Percentiles rank a stretch among this genome's conserved stretches.
Conservation (phyloP, 2,329 filamentous ascomycete species). For the Penicillium sp. region DNA sequence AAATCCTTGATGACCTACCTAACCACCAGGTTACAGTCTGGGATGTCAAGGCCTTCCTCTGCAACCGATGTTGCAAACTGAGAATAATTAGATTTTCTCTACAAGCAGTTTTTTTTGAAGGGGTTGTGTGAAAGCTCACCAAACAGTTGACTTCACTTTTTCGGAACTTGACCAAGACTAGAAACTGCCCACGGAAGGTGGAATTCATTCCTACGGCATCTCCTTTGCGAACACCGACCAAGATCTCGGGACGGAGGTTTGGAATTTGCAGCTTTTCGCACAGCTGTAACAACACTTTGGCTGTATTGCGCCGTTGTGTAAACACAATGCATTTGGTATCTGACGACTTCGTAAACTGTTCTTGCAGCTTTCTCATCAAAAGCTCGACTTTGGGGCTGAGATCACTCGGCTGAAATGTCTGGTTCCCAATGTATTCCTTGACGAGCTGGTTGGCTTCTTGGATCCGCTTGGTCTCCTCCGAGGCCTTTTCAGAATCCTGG, state of each 20-base stretch:
- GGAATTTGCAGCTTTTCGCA: conserved; percentile 60
- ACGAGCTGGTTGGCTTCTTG: conserved; percentile 60
- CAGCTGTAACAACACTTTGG: conserved; percentile 68
- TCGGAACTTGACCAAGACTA: conserved; percentile 66
- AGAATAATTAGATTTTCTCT: not conserved
- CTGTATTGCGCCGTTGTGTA: conserved; percentile 75
- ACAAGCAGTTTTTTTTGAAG: not conserved
- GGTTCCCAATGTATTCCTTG: conserved; percentile 50
- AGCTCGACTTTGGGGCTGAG: conserved; percentile 72
- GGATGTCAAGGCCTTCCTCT: conserved; percentile 66
- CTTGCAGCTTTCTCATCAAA: conserved; percentile 60
- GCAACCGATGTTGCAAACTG: conserved; percentile 64
- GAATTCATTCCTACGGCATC: conserved; percentile 59
- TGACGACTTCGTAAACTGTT: conserved; percentile 60
- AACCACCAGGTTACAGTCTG: conserved; percentile 65
- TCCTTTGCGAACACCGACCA: conserved; percentile 62
- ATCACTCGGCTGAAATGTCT: conserved; percentile 37
- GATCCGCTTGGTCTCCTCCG: conserved; percentile 58
- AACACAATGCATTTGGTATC: conserved; percentile 81
- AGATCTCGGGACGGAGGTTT: conserved; percentile 59
- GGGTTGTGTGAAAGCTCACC: conserved; percentile 4
- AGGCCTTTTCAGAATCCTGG: conserved; percentile 41
- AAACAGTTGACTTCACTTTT: conserved; percentile 37
- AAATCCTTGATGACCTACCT: conserved; percentile 31
- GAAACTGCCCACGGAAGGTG: conserved; percentile 71